These are phyloP conservation scores for Citrus glauca DNA, from an alignment of 345 rosid genomes.

Conservation along the genomic window DNA sequence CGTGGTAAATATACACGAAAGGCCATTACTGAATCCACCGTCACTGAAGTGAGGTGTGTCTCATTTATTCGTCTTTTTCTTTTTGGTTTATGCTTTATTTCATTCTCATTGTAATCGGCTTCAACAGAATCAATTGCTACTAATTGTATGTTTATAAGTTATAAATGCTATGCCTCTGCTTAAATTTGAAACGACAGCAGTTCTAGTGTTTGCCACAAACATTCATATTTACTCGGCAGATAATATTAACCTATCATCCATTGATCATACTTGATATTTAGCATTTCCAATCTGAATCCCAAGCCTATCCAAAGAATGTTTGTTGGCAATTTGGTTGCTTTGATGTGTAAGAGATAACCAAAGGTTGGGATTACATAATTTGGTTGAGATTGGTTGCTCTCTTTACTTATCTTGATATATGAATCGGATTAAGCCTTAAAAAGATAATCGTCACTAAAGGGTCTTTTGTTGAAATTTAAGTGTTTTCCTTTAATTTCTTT, in stretches of 20 bases:
- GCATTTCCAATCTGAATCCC: too few relatives aligned
- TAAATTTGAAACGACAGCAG: too few relatives aligned
- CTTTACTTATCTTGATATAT: too few relatives aligned
- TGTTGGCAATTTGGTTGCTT: not conserved
- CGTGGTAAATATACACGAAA: conserved; percentile 76
- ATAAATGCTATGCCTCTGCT: not conserved
- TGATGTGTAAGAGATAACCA: not conserved
- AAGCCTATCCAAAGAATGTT: too few relatives aligned
- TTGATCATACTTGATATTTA: too few relatives aligned
- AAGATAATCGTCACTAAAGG: too few relatives aligned
- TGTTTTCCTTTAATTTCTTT: too few relatives aligned
- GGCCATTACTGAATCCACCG: conserved; percentile 70
- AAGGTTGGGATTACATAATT: not conserved
- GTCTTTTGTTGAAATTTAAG: too few relatives aligned
- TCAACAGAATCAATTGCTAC: not conserved
- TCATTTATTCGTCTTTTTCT: not conserved
- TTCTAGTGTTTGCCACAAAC: too few relatives aligned
- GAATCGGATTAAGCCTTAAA: too few relatives aligned
- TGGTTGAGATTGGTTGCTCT: not conserved
- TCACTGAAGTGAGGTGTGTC: conserved; percentile 86
- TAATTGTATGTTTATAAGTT: not conserved
- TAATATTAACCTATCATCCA: too few relatives aligned
- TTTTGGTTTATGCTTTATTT: not conserved
- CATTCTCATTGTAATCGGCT: not conserved
- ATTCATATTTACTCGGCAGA: too few relatives aligned